phyloP scores from a whole-genome alignment of 2,329 filamentous ascomycete species.

The Ophiosphaerella korrae region DNA sequence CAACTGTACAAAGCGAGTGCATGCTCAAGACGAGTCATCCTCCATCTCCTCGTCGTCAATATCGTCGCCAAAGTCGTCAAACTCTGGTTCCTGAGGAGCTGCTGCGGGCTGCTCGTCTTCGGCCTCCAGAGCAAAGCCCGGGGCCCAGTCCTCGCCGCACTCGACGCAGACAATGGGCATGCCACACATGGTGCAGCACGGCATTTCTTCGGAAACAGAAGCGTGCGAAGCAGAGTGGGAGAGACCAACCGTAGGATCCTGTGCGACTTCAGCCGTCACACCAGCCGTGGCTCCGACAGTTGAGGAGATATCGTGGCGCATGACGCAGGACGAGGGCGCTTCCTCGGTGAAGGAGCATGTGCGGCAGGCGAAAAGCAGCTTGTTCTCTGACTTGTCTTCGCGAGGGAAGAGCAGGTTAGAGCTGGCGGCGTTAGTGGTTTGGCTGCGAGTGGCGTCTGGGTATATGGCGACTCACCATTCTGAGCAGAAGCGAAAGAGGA shows the following conservation, averaged over 20 bases:
- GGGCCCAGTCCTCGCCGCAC: slow-evolving; percentile 55
- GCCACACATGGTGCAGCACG: slow-evolving; percentile 64
- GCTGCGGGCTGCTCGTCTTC: slow-evolving; percentile 41
- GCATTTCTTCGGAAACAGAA: slow-evolving; percentile 37
- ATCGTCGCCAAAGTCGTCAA: slow-evolving; percentile 24
- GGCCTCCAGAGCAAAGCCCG: slow-evolving; percentile 53
- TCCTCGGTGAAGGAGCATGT: slow-evolving; percentile 92
- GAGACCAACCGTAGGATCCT: slow-evolving; percentile 95
- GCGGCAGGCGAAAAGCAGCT: slow-evolving; percentile 92
- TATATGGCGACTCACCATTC: slow-evolving; percentile 69
- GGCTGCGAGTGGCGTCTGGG: not conserved
- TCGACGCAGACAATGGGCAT: slow-evolving; percentile 60
- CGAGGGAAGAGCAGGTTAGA: slow-evolving; percentile 98
- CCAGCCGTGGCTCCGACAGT: slow-evolving; percentile 93
- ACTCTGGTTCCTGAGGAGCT: slow-evolving; percentile 26
- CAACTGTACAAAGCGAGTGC: slow-evolving; percentile 34
- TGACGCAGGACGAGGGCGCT: slow-evolving; percentile 87
- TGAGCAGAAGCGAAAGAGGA: slow-evolving; percentile 96
- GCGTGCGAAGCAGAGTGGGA: slow-evolving; percentile 39
- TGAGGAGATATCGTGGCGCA: slow-evolving; percentile 91
- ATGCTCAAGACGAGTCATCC: slow-evolving; percentile 39
- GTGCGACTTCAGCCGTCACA: slow-evolving; percentile 95
- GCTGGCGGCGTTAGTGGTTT: slow-evolving; percentile 49
- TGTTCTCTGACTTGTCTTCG: slow-evolving; percentile 83
- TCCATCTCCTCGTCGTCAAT: slow-evolving; percentile 36